These are phyloP conservation scores for Myriangium duriaei DNA, from an alignment of 2,329 filamentous ascomycete genomes.

Conservation along the genomic window DNA sequence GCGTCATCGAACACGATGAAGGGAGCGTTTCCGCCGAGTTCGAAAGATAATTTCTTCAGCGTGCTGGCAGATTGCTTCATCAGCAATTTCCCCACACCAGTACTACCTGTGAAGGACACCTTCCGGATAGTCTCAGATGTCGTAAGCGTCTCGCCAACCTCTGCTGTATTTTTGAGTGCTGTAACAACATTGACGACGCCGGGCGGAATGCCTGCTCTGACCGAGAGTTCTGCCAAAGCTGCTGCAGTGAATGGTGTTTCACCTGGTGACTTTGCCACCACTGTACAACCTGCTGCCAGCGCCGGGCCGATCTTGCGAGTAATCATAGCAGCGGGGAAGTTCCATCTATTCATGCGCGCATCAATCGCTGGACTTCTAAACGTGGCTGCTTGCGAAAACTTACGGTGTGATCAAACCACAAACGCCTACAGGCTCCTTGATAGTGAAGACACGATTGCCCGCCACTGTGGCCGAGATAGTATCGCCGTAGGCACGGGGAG, in stretches of 20 bases:
- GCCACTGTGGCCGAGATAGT: conserved; percentile 58
- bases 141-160: conserved; percentile 66
- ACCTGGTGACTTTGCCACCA: conserved; percentile 79
- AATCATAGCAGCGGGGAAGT: conserved; percentile 20
- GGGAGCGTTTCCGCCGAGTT: conserved; percentile 87
- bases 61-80: conserved; percentile 83
- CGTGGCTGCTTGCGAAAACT: conserved; percentile 10
- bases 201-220: conserved; percentile 76
- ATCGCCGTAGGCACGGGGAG: conserved; percentile 60
- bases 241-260: conserved; percentile 89
- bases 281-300: conserved; percentile 87
- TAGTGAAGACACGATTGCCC: conserved; percentile 62
- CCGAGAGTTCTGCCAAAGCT: conserved; percentile 73
- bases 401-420: conserved; percentile 69
- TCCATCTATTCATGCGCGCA: conserved; percentile 11
- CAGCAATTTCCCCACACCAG: conserved; percentile 56
- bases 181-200: conserved; percentile 88
- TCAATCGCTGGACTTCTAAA: not conserved
- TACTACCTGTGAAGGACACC: conserved; percentile 81
- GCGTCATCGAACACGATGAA: conserved; percentile 95
- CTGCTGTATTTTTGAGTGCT: conserved; percentile 62
- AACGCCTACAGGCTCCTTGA: conserved; percentile 76
- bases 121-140: conserved; percentile 69
- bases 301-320: conserved; percentile 47
- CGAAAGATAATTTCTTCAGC: conserved; percentile 76